Evolutionary conservation across 1,284 basidiomycete species (phyloP).

Genomic region (Pyrrhoderma lamaoense): DNA sequence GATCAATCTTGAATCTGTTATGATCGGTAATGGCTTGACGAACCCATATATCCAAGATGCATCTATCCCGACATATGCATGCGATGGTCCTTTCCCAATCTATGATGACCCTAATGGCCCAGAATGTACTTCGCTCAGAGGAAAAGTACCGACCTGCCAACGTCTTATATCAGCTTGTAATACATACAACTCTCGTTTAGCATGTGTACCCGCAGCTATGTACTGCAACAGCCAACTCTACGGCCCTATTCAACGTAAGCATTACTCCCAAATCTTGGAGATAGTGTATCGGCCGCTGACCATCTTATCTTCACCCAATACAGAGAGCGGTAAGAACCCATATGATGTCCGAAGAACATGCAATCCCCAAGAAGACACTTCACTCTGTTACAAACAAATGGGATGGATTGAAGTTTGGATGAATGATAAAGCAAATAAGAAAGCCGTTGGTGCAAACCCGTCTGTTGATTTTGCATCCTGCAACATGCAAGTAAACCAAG

Average conservation of each 20-base stretch:
- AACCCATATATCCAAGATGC: conserved; percentile 72
- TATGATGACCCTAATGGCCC: conserved; percentile 64
- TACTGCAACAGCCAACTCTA: conserved; percentile 59
- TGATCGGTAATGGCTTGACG: conserved; percentile 79
- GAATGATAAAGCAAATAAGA: conserved; percentile 65
- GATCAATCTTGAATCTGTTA: conserved; percentile 72
- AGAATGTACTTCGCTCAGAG: conserved; percentile 54
- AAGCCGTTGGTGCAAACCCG: conserved; percentile 65
- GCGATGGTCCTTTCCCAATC: conserved; percentile 68
- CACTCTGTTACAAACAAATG: conserved; percentile 73
- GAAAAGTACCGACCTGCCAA: conserved; percentile 67
- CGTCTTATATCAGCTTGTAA: conserved; percentile 62
- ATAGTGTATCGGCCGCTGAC: conserved; percentile 25
- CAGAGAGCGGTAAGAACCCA: conserved; percentile 46
- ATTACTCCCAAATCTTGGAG: conserved; percentile 2
- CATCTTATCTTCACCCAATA: conserved; percentile 21
- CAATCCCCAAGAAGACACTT: conserved; percentile 58
- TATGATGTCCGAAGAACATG: conserved; percentile 84
- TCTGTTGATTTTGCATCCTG: conserved; percentile 48
- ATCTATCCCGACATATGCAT: conserved; percentile 75
- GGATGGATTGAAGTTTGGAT: conserved; percentile 75
- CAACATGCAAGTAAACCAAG: conserved; percentile 59
- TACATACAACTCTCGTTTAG: conserved; percentile 44
- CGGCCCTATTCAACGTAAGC: conserved; percentile 54
- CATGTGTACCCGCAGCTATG: conserved; percentile 53